Evolutionary conservation across 108 stramenopile genomes (phyloP), one percentile per base, ranked within the genome.

Genomic region (Aurantiochytrium sp.): DNA sequence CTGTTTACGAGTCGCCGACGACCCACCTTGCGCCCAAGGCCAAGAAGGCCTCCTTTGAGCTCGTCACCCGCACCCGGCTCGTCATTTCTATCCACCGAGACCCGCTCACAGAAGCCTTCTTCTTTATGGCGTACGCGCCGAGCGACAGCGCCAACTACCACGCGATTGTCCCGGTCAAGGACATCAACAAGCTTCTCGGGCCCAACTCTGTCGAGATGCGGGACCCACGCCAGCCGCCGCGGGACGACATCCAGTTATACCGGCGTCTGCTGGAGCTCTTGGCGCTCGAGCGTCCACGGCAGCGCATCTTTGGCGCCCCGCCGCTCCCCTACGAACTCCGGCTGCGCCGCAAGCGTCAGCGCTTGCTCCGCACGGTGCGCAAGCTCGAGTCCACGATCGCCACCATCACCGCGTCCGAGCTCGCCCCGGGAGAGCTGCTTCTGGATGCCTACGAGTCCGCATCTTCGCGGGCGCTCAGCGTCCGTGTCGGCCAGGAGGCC

Each of bases 141-240:
- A 6, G 39, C 6, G 45, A 81, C 45, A 48, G 73, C 24, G 39
- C 73, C 39, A 41, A 81, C 1, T 81, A 81, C 32, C 12, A 6
- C 12, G 45, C 73, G 6, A n/a, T 48, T 6, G 3, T 81, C 19
- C 39, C 39, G 36, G 42, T 48, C 24, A 81, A 48, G 39, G 73
- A 81, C 45, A 81, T 81, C 45, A 81, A 81, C 73, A 81, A 81
- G 45, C 39, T 81, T 6, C 45, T 81, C 27, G 73, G 73, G 6
- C 73, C 73, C 6, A 81, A 81, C 30, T 81, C 73, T 37, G 45
- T 81, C 10, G 73, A 81, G 45, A 81, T 81, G 73, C 21, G 45
- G 73, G 73, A 81, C 39, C 73, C 73, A 6, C 73, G 73, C 42
- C 73, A n/a, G 21, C 73, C 73, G 6, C 73, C 73, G 30, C 39